phyloP scores from a whole-genome alignment of 352 stramenopile species.

The Detonula confervacea region DNA sequence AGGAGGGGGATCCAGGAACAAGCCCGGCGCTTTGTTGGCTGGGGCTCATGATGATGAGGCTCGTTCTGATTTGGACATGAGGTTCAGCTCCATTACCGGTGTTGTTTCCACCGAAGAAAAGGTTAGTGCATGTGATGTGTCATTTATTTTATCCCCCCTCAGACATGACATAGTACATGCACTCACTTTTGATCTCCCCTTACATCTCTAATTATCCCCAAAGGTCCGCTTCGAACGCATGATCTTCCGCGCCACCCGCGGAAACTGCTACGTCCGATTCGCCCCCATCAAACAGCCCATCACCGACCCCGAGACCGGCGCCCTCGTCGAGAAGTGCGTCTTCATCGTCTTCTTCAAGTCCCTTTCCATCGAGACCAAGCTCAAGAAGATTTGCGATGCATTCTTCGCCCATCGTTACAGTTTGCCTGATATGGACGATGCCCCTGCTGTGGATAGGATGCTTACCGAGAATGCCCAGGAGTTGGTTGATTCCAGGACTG shows the following conservation, averaged over 20 bases:
- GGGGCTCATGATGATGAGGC: slow-evolving; percentile 52
- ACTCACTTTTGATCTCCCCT: no score
- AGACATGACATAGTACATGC: no score
- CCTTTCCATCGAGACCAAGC: slow-evolving; percentile 95
- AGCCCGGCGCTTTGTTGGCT: slow-evolving; percentile 58
- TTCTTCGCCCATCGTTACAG: slow-evolving; percentile 96
- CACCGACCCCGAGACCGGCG: slow-evolving; percentile 89
- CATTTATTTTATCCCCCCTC: no score
- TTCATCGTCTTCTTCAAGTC: slow-evolving; percentile 98
- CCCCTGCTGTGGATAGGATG: slow-evolving; percentile 86
- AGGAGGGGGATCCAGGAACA: slow-evolving; percentile 17
- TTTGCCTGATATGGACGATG: slow-evolving; percentile 94
- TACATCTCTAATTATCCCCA: no score
- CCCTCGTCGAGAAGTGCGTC: slow-evolving; percentile 88
- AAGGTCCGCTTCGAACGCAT: slow-evolving; percentile 98
- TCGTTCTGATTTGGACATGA: slow-evolving; percentile 83
- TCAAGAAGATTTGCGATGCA: slow-evolving; percentile 98
- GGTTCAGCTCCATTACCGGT: slow-evolving; percentile 93
- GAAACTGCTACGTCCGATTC: slow-evolving; percentile 98
- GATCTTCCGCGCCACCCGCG: slow-evolving; percentile 98
- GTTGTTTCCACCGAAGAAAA: slow-evolving; percentile 93
- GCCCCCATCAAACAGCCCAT: slow-evolving; percentile 91
- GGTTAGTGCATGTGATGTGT: no score
- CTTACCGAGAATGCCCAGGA: slow-evolving; percentile 91
- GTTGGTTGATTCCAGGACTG: slow-evolving; percentile 94